A percentile compares a stretch with the other conserved stretches of the same genome.
Evolutionary conservation across 106 monocot species (phyloP).

Genomic region (Gastrodia elata): DNA sequence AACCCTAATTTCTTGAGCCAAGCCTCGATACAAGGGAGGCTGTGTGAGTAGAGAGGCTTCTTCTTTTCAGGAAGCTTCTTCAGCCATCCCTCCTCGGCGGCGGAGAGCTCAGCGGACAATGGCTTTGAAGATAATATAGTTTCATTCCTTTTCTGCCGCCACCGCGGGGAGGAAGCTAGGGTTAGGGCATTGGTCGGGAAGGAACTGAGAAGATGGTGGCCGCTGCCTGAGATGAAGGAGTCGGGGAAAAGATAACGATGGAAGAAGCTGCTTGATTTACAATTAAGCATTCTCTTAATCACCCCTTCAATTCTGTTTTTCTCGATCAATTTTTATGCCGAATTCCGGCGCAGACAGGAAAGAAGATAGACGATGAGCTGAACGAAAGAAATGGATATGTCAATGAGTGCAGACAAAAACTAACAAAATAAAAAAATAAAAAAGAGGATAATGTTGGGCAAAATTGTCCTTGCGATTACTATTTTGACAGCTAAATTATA

Average conservation of each 20-base stretch:
- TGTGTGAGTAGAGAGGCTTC: slow-evolving; percentile 93
- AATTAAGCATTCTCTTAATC: background rate
- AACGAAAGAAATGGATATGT: background rate
- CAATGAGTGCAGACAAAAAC: too few relatives aligned
- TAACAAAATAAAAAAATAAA: too few relatives aligned
- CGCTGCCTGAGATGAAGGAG: background rate
- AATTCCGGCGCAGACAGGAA: background rate
- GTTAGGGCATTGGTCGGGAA: background rate
- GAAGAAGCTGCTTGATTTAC: background rate
- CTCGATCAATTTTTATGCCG: background rate
- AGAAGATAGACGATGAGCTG: too few relatives aligned
- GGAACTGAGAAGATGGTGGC: background rate
- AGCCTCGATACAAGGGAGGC: slow-evolving; percentile 91
- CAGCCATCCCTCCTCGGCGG: slow-evolving; percentile 65
- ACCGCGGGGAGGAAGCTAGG: background rate
- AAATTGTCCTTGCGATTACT: too few relatives aligned
- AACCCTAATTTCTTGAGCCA: slow-evolving; percentile 80
- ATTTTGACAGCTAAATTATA: too few relatives aligned
- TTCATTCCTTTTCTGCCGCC: background rate
- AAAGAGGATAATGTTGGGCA: too few relatives aligned
- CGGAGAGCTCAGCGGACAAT: slow-evolving; percentile 25
- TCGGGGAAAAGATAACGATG: background rate
- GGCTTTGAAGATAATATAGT: slow-evolving; percentile 5
- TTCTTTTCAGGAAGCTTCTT: slow-evolving; percentile 94
- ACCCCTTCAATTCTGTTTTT: background rate